Percentiles rank a stretch among this genome's conserved stretches.
These are phyloP conservation scores for Phytopythium litorale DNA, from an alignment of 352 stramenopile genomes.

Conservation along the genomic window DNA sequence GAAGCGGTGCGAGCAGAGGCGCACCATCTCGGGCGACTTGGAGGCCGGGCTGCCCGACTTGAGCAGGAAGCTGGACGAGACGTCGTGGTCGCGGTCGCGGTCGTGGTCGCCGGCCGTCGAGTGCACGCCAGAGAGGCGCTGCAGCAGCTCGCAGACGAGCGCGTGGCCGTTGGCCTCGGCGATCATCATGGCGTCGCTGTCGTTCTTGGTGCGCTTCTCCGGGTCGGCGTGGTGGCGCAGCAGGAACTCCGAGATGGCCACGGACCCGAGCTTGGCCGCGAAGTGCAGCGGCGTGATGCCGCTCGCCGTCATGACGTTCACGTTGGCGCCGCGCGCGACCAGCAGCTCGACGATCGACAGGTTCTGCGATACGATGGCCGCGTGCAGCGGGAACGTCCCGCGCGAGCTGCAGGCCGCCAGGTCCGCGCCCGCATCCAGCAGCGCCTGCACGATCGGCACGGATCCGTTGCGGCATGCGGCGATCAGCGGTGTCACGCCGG, in stretches of 20 bases:
- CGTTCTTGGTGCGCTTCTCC: slow-evolving; percentile 67
- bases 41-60: slow-evolving; percentile 25
- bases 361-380: slow-evolving; percentile 62
- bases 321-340: slow-evolving; percentile 53
- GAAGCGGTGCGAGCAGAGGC: slow-evolving; percentile 31
- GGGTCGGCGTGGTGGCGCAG: slow-evolving; percentile 62
- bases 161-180: slow-evolving; percentile 59
- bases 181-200: slow-evolving; percentile 77
- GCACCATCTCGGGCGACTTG: slow-evolving; percentile 39
- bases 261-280: slow-evolving; percentile 55
- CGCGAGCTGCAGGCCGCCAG: slow-evolving; percentile 41
- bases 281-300: slow-evolving; percentile 81
- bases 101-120: slow-evolving; percentile 6
- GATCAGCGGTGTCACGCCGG: slow-evolving; percentile 69
- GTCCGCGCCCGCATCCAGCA: slow-evolving; percentile 46
- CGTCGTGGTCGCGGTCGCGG: slow-evolving; percentile 16
- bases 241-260: slow-evolving; percentile 60
- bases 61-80: slow-evolving; percentile 22
- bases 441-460: slow-evolving; percentile 41
- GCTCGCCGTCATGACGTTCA: slow-evolving; percentile 62
- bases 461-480: slow-evolving; percentile 64
- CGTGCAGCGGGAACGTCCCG: slow-evolving; percentile 62
- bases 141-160: slow-evolving; percentile 62
- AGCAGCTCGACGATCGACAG: slow-evolving; percentile 66
- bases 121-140: slow-evolving; percentile 32